A percentile compares a stretch with the other conserved stretches of the same genome.
Conservation (phyloP, 495 filamentous ascomycete genomes). For the Mycothermus thermophilus region DNA sequence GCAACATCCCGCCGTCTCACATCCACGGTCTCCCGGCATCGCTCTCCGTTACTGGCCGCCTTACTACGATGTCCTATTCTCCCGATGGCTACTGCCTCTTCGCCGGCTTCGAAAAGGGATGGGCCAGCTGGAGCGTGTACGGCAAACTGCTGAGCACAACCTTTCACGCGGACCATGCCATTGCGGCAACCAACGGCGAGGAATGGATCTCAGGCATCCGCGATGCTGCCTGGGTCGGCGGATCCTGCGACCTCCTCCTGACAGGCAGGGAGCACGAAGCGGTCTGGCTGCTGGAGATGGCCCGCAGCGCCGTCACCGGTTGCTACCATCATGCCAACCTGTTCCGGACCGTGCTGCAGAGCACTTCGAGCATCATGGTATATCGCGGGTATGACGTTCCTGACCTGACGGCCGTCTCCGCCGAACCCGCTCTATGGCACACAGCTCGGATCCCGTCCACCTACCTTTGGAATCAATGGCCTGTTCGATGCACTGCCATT, state of each 20-base stretch:
- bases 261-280: constrained; percentile 53
- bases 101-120: constrained; percentile 82
- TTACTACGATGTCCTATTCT: constrained; percentile 74
- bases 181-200: constrained; percentile 56
- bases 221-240: constrained; percentile 72
- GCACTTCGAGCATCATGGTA: constrained; percentile 69
- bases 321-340: constrained; percentile 86
- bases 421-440: constrained; percentile 89
- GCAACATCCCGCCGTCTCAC: constrained; percentile 86
- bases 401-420: constrained; percentile 77
- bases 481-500: constrained; percentile 70
- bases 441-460: constrained; percentile 70
- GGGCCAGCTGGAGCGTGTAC: constrained; percentile 95
- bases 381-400: constrained; percentile 88
- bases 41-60: constrained; percentile 43
- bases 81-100: constrained; percentile 96
- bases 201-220: constrained; percentile 64
- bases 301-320: constrained; percentile 75
- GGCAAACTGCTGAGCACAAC: constrained; percentile 76
- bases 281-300: constrained; percentile 82
- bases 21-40: constrained; percentile 54
- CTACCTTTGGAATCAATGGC: constrained; percentile 86
- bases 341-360: constrained; percentile 75
- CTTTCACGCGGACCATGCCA: constrained; percentile 51
- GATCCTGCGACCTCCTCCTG: constrained; percentile 73